Evolutionary conservation across 495 filamentous ascomycete genomes (phyloP).

Genomic region (Hyaloscypha bicolor): DNA sequence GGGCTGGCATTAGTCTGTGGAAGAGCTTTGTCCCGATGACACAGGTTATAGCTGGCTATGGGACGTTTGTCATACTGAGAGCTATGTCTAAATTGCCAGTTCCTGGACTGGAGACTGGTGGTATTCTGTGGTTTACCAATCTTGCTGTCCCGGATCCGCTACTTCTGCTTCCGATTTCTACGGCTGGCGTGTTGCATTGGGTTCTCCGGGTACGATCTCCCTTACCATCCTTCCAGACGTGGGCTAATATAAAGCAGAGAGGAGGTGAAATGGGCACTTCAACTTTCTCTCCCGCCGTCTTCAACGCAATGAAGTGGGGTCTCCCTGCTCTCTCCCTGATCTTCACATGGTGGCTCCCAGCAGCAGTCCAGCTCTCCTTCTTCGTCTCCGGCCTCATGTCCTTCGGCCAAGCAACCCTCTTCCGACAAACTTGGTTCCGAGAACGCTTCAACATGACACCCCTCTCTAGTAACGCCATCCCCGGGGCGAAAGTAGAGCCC

Average conservation of each 20-base stretch:
- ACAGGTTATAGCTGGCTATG: slow-evolving; percentile 73
- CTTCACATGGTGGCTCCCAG: slow-evolving; percentile 67
- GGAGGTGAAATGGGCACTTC: slow-evolving; percentile 46
- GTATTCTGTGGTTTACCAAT: slow-evolving; percentile 76
- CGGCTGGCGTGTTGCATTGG: slow-evolving; percentile 48
- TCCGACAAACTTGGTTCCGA: slow-evolving; percentile 54
- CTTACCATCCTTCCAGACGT: slow-evolving; percentile 1
- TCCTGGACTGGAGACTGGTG: slow-evolving; percentile 70
- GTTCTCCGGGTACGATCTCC: slow-evolving; percentile 56
- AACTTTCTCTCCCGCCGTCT: slow-evolving; percentile 41
- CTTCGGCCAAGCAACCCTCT: slow-evolving; percentile 55
- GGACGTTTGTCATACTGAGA: slow-evolving; percentile 75
- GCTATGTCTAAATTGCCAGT: slow-evolving; percentile 80
- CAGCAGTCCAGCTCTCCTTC: slow-evolving; percentile 75
- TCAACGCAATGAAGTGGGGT: slow-evolving; percentile 54
- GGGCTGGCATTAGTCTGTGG: slow-evolving; percentile 54
- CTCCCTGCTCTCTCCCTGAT: slow-evolving; percentile 63
- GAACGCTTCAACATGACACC: slow-evolving; percentile 54
- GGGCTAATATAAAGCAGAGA: slow-evolving; percentile 39
- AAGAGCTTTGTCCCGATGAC: slow-evolving; percentile 60
- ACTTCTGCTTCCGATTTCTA: slow-evolving; percentile 68
- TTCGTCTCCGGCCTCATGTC: slow-evolving; percentile 56
- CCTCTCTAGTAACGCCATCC: slow-evolving; percentile 24
- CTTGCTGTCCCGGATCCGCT: slow-evolving; percentile 77
- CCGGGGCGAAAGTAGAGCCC: slow-evolving; percentile 6